Evolutionary conservation across 805 yeast species (phyloP).

Genomic region (Lipomyces oligophaga): DNA sequence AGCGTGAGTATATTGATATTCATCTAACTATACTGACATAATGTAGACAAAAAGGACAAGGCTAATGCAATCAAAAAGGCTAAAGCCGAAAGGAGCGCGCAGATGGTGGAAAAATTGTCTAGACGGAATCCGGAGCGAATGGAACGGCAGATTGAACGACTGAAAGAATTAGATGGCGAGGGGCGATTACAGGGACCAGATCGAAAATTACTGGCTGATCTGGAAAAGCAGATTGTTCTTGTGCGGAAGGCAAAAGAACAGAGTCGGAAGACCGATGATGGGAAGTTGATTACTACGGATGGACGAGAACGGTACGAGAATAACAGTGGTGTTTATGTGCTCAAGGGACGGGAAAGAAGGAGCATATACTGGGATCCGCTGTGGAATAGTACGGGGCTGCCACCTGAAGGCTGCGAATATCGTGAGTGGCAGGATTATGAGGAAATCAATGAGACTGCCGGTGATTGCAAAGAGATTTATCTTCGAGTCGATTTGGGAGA

Average conservation of each 20-base stretch:
- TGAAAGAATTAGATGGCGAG: constrained; percentile 15
- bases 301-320: constrained; percentile 16
- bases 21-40: not conserved
- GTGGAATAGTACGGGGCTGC: constrained; percentile 29
- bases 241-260: constrained; percentile 20
- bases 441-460: constrained; percentile 6
- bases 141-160: constrained; percentile 16
- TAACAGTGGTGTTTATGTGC: constrained; percentile 18
- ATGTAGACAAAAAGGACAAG: constrained; percentile 26
- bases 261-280: not conserved
- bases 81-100: constrained; percentile 26
- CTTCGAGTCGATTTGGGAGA: constrained; percentile 16
- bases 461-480: not conserved
- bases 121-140: constrained; percentile 27
- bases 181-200: constrained; percentile 23
- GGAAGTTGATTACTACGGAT: not conserved
- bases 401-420: constrained; percentile 27
- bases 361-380: constrained; percentile 31
- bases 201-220: constrained; percentile 17
- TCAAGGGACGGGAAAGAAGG: constrained; percentile 25
- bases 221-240: constrained; percentile 22
- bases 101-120: constrained; percentile 21
- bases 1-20: constrained; percentile 18
- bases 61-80: constrained; percentile 26
- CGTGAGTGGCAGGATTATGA: constrained; percentile 25